Base-by-base conservation (phyloP, 768 basidiomycete species). In the Termitomyces sp. region DNA sequence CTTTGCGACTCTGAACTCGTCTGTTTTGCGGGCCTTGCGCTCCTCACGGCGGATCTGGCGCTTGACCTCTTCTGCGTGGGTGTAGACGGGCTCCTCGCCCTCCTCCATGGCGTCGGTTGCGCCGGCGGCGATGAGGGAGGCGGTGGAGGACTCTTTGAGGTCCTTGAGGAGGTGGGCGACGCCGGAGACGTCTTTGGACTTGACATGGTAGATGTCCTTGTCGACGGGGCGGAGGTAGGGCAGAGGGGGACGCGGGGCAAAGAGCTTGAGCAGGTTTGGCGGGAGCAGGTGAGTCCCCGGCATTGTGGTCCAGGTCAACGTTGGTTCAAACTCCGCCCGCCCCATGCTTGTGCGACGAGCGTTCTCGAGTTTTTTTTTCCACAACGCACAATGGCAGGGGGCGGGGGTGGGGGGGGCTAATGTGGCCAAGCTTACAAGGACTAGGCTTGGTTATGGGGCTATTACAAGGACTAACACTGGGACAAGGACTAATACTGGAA, bases 191-290 rank as follows among this genome's bases (percentile, higher is more conserved):
- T 81, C 72, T 72, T 95, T 92, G 53, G 72, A 68, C 35, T 75
- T 80, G 58, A 93, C 79, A 33, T 85, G 84, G 72, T 91, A 83
- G 38, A 91, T 85, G 68, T 97, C 92, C 64, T 76, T 86, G 69
- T 90, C 93, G 35, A 92, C 79, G 0, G 96, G 94, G 9, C 93
- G 87, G 32, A 86, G 67, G 69, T 94, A 98, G 0, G 90, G 89
- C 4, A 98, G 81, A 3, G 88, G 90, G 1, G 96, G 93, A 7
- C 97, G 86, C 4, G 97, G 94, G 0, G 93, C 88, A 71, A 98
- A 99, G 63, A 98, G 88, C 70, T 96, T 94, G 71, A 98, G 86
- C 53, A 99, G 84, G 73, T 98, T 97, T 3, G 94, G 94, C 4
- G 96, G 96, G 24, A 99, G 82, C 24, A 95, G 80, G 74, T 95